These are phyloP conservation scores for Stachybotrys echinatus DNA, from an alignment of 2,329 filamentous ascomycete species.

Conservation along the genomic window DNA sequence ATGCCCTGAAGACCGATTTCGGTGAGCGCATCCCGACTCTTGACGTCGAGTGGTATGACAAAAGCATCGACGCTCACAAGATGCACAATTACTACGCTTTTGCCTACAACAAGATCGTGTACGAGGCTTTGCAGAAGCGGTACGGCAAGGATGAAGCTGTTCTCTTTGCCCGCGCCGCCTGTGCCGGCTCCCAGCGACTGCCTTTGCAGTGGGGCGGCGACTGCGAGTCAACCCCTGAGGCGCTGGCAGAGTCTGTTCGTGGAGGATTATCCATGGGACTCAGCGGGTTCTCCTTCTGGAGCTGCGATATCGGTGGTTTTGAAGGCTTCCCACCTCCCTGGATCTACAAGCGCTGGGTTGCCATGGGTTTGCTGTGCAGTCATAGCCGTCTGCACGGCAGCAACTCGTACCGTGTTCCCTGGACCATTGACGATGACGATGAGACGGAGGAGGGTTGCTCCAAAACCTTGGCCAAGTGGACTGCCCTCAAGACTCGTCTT, in stretches of 20 bases:
- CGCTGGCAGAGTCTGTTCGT: constrained; percentile 65
- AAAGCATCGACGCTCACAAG: constrained; percentile 49
- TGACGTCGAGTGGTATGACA: constrained; percentile 61
- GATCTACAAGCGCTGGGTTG: constrained; percentile 74
- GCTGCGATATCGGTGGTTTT: constrained; percentile 66
- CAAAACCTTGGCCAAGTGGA: constrained; percentile 41
- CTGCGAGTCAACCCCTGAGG: constrained; percentile 68
- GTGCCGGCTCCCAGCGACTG: constrained; percentile 64
- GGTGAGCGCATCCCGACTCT: constrained; percentile 65
- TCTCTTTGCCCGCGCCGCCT: constrained; percentile 61
- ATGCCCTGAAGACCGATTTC: constrained; percentile 72
- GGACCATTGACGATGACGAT: constrained; percentile 64
- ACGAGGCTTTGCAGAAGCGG: constrained; percentile 56
- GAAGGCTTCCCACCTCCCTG: constrained; percentile 62
- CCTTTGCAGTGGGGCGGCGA: constrained; percentile 71
- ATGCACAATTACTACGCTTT: constrained; percentile 81
- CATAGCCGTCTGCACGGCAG: constrained; percentile 68
- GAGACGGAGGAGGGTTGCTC: constrained; percentile 48
- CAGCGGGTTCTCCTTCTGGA: constrained; percentile 64
- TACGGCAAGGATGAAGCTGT: constrained; percentile 51
- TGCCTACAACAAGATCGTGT: constrained; percentile 65
- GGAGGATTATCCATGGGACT: constrained; percentile 60
- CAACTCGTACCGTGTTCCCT: constrained; percentile 68
- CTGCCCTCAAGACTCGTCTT: constrained; percentile 43
- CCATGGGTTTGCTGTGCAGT: constrained; percentile 66